Conservation (phyloP, 2,329 filamentous ascomycete genomes). For the Westerdykella aurantiaca region DNA sequence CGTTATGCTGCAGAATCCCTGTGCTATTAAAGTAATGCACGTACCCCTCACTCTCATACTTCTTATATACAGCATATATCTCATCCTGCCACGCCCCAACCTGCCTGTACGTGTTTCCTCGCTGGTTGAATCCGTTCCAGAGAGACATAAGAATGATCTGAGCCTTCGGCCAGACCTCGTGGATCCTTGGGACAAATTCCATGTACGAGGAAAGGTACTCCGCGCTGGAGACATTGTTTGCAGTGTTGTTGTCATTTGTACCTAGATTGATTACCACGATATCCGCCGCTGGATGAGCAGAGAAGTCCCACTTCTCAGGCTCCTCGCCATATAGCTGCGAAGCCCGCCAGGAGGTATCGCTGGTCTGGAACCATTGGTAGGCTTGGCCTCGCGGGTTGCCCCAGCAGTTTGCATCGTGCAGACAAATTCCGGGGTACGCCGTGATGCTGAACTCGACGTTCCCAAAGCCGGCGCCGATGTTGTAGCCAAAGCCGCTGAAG, state of each 20-base stretch:
- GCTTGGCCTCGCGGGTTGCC: conserved; percentile 40
- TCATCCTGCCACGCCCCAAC: conserved; percentile 46
- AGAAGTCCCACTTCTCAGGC: conserved; percentile 34
- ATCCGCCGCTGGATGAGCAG: conserved; percentile 32
- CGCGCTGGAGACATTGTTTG: conserved; percentile 37
- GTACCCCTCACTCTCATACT: conserved; percentile 49
- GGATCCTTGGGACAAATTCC: conserved; percentile 39
- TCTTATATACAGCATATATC: conserved; percentile 47
- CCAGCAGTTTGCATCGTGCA: conserved; percentile 52
- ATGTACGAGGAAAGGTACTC: conserved; percentile 40
- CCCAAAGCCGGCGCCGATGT: conserved; percentile 52
- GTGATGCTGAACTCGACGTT: conserved; percentile 55
- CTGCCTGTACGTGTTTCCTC: conserved; percentile 49
- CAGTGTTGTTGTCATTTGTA: conserved; percentile 43
- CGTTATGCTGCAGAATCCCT: conserved; percentile 57
- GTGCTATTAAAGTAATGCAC: conserved; percentile 59
- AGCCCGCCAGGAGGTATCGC: conserved; percentile 49
- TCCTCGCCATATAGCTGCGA: conserved; percentile 37
- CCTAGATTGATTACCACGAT: conserved; percentile 45
- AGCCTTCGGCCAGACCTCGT: conserved; percentile 38
- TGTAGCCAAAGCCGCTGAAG: conserved; percentile 52
- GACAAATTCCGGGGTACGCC: conserved; percentile 55
- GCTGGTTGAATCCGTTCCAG: conserved; percentile 50
- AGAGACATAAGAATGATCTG: conserved; percentile 44
- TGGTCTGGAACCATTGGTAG: conserved; percentile 55